These are phyloP conservation scores for Paramecium primaurelia DNA, from an alignment of 73 alveolate species.

Conservation along the genomic window DNA sequence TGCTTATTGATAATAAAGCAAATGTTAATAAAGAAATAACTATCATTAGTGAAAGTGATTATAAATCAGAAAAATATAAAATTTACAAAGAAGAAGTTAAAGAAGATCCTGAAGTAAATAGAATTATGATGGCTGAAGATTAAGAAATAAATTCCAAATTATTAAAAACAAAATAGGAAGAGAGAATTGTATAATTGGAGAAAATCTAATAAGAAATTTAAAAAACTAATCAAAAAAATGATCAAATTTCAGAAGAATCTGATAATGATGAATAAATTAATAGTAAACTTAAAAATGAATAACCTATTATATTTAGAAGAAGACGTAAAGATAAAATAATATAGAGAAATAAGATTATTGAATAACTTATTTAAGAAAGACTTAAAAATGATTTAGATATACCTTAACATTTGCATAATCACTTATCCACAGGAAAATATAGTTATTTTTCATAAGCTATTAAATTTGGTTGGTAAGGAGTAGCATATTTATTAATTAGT, in stretches of 20 bases:
- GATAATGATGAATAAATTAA: background rate
- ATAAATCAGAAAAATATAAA: background rate
- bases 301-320: background rate
- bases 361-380: constrained; percentile 3
- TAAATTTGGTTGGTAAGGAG: constrained; percentile 68
- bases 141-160: background rate
- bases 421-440: background rate
- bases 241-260: background rate
- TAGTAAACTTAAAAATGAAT: background rate
- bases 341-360: background rate
- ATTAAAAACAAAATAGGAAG: background rate
- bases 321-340: background rate
- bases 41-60: background rate
- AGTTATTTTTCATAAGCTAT: constrained; percentile 63
- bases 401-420: background rate
- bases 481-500: constrained; percentile 71
- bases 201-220: background rate
- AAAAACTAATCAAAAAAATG: background rate
- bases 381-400: background rate
- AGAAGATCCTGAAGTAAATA: background rate
- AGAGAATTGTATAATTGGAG: background rate
- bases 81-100: background rate
- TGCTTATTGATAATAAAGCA: constrained; percentile 72
- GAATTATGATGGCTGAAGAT: background rate
- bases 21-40: background rate